Evolutionary conservation across 2,329 filamentous ascomycete species (phyloP), one percentile per base, ranked within the genome.

Genomic region (Parastagonospora avenae): DNA sequence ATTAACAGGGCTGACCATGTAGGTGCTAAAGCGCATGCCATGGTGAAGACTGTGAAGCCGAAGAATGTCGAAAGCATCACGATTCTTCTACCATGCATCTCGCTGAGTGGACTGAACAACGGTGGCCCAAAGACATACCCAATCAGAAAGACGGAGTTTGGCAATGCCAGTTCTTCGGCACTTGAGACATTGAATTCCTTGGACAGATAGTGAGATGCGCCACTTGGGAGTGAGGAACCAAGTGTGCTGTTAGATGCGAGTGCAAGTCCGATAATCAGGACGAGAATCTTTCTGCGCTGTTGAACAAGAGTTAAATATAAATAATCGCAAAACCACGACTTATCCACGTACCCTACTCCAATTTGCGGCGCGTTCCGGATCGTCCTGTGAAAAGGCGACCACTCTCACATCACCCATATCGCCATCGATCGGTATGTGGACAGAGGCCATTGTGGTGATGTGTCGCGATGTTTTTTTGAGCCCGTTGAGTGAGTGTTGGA

Each of bases 201-300:
- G 14, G 77, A 70, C 41, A 87, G 85, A 52, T 76, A 79, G 11
- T 83, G 27, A 31, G 85, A 77, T 8, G 83, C 82, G 68, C 85
- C 85, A 52, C 82, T 83, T 0, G 86, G 84, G 4, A 89, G 76
- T 0, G 84, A 77, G 38, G 54, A 58, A 42, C 48, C 54, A 37
- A 57, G 44, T 19, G 49, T 52, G 43, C 48, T 53, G 35, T 57
- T 54, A 39, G 41, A 57, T 30, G 47, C 46, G 19, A 50, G 41
- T 12, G 42, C 42, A 37, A 58, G 48, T n/a, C 55, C 55, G 16
- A 51, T 48, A 19, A 46, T 30, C 1, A 55, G 45, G 4, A 55
- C 46, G 14, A 58, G 41, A 31, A 30, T 42, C 27, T 42, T 42
- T 14, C 29, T 42, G 41, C 40, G 40, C 48, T 50, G 31, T 35